Base-by-base conservation (phyloP, 345 rosid species). In the Combretum micranthum region DNA sequence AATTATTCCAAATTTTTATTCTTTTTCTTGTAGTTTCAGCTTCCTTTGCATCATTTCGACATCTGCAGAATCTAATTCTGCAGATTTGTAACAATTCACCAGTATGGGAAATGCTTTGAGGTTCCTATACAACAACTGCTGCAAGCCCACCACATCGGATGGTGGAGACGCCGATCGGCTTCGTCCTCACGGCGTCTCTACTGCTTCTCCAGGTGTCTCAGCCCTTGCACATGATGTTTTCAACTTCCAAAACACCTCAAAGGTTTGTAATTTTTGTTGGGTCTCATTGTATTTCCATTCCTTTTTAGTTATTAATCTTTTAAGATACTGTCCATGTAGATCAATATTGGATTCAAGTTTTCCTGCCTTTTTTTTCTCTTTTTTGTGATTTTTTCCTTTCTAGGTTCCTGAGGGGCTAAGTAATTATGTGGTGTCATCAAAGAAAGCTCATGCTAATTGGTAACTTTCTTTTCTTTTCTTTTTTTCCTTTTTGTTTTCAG, bases 401-500 rank as follows among this genome's bases (percentile, higher is more conserved):
- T 42, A 86, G 98, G 89, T 92, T 49, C 98, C 97, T 47, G 86
- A 82, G 60, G 80, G 66, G 39, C 93, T 93, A 43, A 73, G 72
- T 46, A 67, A 71, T 52, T 81, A 76, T 57, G 97, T 89, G 60
- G 79, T 74, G 2, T 87, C 99, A 23, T 89, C 94, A 15, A 79
- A 54, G 84, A 83, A 79, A 61, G 90, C 97, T 72, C 99, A 93
- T 65, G 94, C 96, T 50, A 87, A 77, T 53, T 93, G 99, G 97
- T 88, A 82, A 76, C 15, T 37, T 32, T 21, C 17, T 46, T 22
- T 20, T 42, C 50, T 20, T 18, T 19, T 15, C 9, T 16, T 11
- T 12, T 19, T 17, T 11, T 8, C 13, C 8, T 37, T 23, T 3
- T 32, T 2, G 18, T 56, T 39, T 45, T 56, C n/a, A 49, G 15